Percentiles rank a stretch among this genome's conserved stretches.
Conservation (phyloP, 1,284 basidiomycete genomes). For the Porodaedalea pini region DNA sequence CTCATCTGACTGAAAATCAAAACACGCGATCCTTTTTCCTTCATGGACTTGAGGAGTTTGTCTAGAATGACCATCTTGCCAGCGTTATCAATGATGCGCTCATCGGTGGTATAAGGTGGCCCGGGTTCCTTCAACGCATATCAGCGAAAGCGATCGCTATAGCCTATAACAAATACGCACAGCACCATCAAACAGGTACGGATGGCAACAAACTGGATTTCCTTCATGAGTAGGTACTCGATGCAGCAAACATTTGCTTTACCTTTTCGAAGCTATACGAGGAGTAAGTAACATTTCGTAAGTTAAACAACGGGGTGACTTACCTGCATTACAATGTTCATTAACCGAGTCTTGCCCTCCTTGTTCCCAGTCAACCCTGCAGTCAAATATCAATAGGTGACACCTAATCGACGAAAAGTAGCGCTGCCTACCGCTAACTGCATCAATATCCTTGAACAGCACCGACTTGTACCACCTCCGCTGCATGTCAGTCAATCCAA, state of each 20-base stretch:
- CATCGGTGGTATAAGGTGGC: constrained; percentile 97
- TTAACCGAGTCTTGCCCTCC: constrained; percentile 94
- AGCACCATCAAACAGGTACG: constrained; percentile 85
- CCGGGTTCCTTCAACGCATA: constrained; percentile 75
- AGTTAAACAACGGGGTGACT: constrained; percentile 24
- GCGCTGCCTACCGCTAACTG: constrained; percentile 75
- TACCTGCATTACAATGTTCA: constrained; percentile 99
- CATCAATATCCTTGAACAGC: constrained; percentile 98
- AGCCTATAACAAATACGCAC: constrained; percentile 35
- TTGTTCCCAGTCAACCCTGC: constrained; percentile 89
- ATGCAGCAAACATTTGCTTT: not conserved
- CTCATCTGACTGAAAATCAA: constrained; percentile 99
- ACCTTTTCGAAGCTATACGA: constrained; percentile 58
- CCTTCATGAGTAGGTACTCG: too few species aligned
- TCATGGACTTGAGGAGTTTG: constrained; percentile 87
- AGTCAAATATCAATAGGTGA: not conserved
- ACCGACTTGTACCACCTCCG: constrained; percentile 96
- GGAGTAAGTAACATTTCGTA: constrained; percentile 4
- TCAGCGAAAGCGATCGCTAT: not conserved
- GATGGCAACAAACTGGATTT: constrained; percentile 81
- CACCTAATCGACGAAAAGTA: not conserved
- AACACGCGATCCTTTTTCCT: constrained; percentile 89
- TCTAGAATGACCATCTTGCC: constrained; percentile 99
- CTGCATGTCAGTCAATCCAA: constrained; percentile 98
- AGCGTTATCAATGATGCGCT: constrained; percentile 91